Evolutionary conservation across 1,284 basidiomycete species (phyloP).

Genomic region (Melampsora occidentalis): DNA sequence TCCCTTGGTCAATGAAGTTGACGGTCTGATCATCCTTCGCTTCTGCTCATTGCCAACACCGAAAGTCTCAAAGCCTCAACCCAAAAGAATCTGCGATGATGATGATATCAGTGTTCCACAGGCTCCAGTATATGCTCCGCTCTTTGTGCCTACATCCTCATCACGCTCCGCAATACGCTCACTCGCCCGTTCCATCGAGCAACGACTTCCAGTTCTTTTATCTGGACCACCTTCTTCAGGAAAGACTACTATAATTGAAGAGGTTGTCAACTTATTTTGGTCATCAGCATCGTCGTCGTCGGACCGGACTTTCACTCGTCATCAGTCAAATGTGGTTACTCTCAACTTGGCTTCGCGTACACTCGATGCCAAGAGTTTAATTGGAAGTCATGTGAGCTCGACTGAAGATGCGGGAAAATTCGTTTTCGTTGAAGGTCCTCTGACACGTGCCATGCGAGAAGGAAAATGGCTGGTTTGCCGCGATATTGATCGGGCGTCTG

Average conservation of each 20-base stretch:
- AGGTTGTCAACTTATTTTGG: conserved; percentile 67
- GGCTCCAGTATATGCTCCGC: not conserved
- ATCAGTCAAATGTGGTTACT: conserved; percentile 60
- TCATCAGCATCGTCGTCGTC: conserved; percentile 58
- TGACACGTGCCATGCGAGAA: conserved; percentile 82
- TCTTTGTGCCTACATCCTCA: conserved; percentile 33
- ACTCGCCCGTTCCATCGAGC: conserved; percentile 36
- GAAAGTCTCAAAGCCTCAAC: not conserved
- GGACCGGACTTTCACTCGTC: conserved; percentile 3
- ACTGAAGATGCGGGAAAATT: conserved; percentile 80
- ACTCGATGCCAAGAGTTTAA: conserved; percentile 85
- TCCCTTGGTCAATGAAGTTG: conserved; percentile 16
- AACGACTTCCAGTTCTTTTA: conserved; percentile 69
- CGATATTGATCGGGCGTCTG: conserved; percentile 84
- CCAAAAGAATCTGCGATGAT: not conserved
- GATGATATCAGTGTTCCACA: too few species aligned
- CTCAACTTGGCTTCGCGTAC: conserved; percentile 92
- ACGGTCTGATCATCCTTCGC: conserved; percentile 19
- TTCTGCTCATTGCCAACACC: conserved; percentile 21
- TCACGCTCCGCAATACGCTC: conserved; percentile 30
- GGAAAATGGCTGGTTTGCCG: conserved; percentile 93
- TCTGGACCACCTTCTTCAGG: conserved; percentile 86
- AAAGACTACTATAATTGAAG: conserved; percentile 76
- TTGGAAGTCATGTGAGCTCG: conserved; percentile 92
- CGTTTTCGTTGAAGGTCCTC: conserved; percentile 92